These are phyloP conservation scores for Gamsiella multidivaricata DNA, from an alignment of 192 early-diverging fungal species.

Conservation along the genomic window DNA sequence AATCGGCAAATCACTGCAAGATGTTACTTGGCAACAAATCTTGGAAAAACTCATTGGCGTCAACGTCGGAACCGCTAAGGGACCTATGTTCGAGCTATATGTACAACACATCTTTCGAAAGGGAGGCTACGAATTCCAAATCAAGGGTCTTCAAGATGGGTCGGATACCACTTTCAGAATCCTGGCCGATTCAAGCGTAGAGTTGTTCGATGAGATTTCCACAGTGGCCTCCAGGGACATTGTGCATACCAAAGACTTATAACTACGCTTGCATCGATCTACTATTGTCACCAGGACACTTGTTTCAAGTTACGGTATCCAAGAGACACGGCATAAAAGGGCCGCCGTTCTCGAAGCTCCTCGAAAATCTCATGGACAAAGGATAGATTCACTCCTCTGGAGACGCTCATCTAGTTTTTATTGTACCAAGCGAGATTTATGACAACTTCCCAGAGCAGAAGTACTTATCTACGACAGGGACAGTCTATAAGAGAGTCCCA, in stretches of 20 bases:
- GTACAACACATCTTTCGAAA: constrained; percentile 19
- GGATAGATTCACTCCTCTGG: too few relatives aligned
- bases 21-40: constrained; percentile 11
- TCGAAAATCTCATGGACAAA: too few relatives aligned
- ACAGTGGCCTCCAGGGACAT: neutral
- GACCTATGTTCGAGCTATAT: constrained; percentile 32
- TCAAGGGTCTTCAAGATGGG: constrained; percentile 9
- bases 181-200: neutral
- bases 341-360: too few relatives aligned
- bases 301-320: too few relatives aligned
- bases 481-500: too few relatives aligned
- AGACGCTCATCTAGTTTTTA: too few relatives aligned
- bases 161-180: neutral
- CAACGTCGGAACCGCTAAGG: constrained; percentile 12
- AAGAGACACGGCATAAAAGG: too few relatives aligned
- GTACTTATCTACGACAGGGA: too few relatives aligned
- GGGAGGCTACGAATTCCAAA: constrained; percentile 24
- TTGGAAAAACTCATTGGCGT: constrained; percentile 12
- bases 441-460: too few relatives aligned
- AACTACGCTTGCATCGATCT: too few relatives aligned
- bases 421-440: too few relatives aligned
- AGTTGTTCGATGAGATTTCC: neutral
- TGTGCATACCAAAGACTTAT: constrained; percentile 14
- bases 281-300: too few relatives aligned
- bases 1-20: constrained; percentile 2